Evolutionary conservation across 441 rosid genomes (phyloP).

Genomic region (Populus hybrid): DNA sequence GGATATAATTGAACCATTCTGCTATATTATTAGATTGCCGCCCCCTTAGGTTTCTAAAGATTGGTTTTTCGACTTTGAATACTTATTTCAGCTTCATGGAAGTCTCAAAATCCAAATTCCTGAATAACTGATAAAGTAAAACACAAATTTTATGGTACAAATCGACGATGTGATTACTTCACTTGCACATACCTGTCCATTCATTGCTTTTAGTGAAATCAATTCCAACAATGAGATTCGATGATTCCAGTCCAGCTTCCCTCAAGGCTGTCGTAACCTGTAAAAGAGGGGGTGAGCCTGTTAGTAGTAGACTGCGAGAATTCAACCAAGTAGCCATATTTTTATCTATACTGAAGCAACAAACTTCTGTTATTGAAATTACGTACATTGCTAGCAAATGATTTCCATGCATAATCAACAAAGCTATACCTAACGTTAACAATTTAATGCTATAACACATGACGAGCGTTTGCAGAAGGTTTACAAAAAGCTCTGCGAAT

Average conservation of each 20-base stretch:
- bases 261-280: slow-evolving; percentile 69
- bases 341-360: not conserved
- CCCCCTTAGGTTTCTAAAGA: not conserved
- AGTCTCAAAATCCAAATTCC: not conserved
- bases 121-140: not conserved
- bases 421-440: not conserved
- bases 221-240: slow-evolving; percentile 81
- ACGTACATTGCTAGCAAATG: not conserved
- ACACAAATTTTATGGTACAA: not conserved
- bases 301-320: not conserved
- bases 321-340: not conserved
- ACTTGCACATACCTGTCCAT: slow-evolving; percentile 64
- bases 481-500: too few relatives aligned
- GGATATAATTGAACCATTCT: not conserved
- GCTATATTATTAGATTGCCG: not conserved
- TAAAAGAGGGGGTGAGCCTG: not conserved
- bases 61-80: not conserved
- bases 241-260: slow-evolving; percentile 84
- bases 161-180: not conserved
- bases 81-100: not conserved
- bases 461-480: too few relatives aligned
- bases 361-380: not conserved
- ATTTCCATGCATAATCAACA: not conserved
- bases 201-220: slow-evolving; percentile 97
- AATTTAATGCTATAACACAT: too few relatives aligned